Evolutionary conservation across 2,329 filamentous ascomycete species (phyloP), one percentile per base, ranked within the genome.

Genomic region (Fusarium agapanthi): DNA sequence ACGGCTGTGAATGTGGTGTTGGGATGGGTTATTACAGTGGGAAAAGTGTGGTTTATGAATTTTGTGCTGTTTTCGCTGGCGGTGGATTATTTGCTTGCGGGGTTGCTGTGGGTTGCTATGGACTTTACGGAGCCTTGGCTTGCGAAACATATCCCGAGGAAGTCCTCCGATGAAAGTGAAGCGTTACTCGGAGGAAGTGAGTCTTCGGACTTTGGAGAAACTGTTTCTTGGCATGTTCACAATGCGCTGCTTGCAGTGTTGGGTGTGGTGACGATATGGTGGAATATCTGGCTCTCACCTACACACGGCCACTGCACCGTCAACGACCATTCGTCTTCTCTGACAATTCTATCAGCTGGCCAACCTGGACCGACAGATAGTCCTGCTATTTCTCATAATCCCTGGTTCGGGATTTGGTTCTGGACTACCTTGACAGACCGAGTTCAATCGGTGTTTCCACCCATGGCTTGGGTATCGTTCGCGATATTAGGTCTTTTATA

Each of bases 401-500:
- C 77, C 7, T 76, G 82, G 28, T 64, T 81, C 11, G 77, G 76
- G 18, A 76, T 86, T 40, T 86, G 84, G 84, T 85, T 86, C 76
- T 83, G 81, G 76, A 59, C 69, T 8, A 75, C 84, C 13, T 35
- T 63, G 7, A 71, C 70, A 0, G 63, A 71, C 3, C 79, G 67
- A 22, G 74, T 85, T 54, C 64, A 83, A 10, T 86, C 84, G 1
- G 78, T 67, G 18, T 85, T 86, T 60, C 84, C 84, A 1, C 84
- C 84, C 0, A 72, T 86, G 72, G 84, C 83, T 0, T 86, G 84
- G 84, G 70, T 86, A 8, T 86, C 84, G 2, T 86, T 86, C 59
- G 83, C 83, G 54, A 77, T 86, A 14, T 67, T 86, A 22, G 84
- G 84, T 8, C 73, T 86, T 1, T 71, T 86, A 14, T 86, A 85